Percentiles rank a stretch among this genome's conserved stretches.
These are phyloP conservation scores for Exophiala viscosa DNA, from an alignment of 2,329 filamentous ascomycete species.

Conservation along the genomic window DNA sequence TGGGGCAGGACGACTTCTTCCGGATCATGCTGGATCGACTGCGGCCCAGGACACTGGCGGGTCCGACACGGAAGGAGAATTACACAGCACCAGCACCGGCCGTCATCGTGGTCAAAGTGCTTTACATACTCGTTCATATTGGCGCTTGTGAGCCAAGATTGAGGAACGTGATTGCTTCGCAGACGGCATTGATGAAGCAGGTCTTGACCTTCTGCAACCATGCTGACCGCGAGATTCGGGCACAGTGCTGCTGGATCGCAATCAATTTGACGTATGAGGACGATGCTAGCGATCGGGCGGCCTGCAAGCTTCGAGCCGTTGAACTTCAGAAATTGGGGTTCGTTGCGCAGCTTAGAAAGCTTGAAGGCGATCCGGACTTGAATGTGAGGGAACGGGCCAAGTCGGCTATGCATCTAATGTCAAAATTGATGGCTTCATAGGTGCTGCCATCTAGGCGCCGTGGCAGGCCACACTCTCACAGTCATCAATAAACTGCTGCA, in stretches of 20 bases:
- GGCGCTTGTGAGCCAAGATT: slow-evolving; percentile 77
- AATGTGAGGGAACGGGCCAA: slow-evolving; percentile 83
- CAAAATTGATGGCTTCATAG: slow-evolving; percentile 18
- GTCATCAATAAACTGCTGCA: too few species aligned
- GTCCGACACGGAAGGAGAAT: slow-evolving; percentile 30
- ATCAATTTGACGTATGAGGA: slow-evolving; percentile 84
- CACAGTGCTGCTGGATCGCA: slow-evolving; percentile 76
- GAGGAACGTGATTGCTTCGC: slow-evolving; percentile 70
- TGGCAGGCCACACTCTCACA: too few species aligned
- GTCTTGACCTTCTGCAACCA: slow-evolving; percentile 71
- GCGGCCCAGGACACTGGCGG: slow-evolving; percentile 48
- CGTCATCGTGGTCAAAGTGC: slow-evolving; percentile 72
- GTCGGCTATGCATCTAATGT: slow-evolving; percentile 64
- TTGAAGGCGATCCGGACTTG: slow-evolving; percentile 68
- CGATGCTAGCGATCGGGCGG: slow-evolving; percentile 52
- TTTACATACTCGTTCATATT: slow-evolving; percentile 82
- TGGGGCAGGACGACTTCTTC: slow-evolving; percentile 76
- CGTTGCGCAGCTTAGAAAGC: slow-evolving; percentile 59
- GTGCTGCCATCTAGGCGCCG: too few species aligned
- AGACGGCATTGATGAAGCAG: slow-evolving; percentile 70
- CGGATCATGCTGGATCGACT: slow-evolving; percentile 77
- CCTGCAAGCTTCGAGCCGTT: slow-evolving; percentile 61
- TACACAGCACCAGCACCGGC: slow-evolving; percentile 33
- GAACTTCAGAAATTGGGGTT: slow-evolving; percentile 72
- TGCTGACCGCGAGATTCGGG: slow-evolving; percentile 68